Evolutionary conservation across 352 stramenopile species (phyloP), one percentile per base, ranked within the genome.

Genomic region (Phytophthora sojae): DNA sequence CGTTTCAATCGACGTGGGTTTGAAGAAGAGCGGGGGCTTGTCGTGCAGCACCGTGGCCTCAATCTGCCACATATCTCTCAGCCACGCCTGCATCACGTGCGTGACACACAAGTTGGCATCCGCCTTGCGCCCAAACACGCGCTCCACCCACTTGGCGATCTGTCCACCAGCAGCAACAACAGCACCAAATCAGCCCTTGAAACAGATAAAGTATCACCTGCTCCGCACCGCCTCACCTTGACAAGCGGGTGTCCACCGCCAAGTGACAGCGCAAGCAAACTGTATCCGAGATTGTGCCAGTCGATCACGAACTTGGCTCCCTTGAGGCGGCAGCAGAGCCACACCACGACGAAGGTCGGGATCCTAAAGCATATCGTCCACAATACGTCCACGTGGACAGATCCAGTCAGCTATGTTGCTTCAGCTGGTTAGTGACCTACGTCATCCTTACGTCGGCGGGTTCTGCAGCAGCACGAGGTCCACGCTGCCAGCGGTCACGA

Each of bases 281-380:
- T 99, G 85, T 97, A 99, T 30, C 98, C 98, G 37, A 99, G 77
- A 83, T 99, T 99, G 81, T 99, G 98, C 98, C 98, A 99, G 77
- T 99, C 98, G 70, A 99, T 97, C 14, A 99, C 86, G 56, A 99
- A 96, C 57, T 90, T 90, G 29, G 97, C 90, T 21, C 89, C 75
- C 23, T 97, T 93, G 26, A 94, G 64, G 23, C 73, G 63, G 35
- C 73, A 80, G 57, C 73, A 77, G 25, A 80, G 69, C 73, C 73
- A 80, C 49, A 95, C 87, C 7, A 99, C 83, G 6, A 97, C 75
- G 47, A 99, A 88, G 21, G 97, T 97, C 17, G 98, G 98, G 62
- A 99, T 97, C 21, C 93, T 97, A 44, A 50, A 47, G 19, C 19
- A 30, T 21, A 49, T 7, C n/a, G 45, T 17, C 19, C 53, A 39